phyloP scores from a whole-genome alignment of 2,329 filamentous ascomycete genomes.

The Xylariales sp. region DNA sequence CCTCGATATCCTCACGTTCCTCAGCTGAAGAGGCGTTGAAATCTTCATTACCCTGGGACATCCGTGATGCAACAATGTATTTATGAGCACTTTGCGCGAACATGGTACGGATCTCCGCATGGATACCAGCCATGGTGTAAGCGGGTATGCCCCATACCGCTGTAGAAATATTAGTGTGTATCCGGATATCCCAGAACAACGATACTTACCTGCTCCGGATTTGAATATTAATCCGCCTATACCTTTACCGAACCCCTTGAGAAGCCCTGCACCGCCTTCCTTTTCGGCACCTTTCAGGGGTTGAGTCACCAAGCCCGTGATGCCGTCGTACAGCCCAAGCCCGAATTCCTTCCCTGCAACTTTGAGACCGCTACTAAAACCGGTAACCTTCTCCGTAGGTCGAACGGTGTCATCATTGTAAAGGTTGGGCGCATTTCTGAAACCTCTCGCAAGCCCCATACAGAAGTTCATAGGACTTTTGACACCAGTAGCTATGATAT shows the following conservation, averaged over 20 bases:
- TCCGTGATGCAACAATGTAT: slow-evolving; percentile 82
- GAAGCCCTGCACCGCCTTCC: slow-evolving; percentile 70
- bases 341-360: slow-evolving; percentile 84
- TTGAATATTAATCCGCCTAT: slow-evolving; percentile 85
- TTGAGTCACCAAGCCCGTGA: slow-evolving; percentile 83
- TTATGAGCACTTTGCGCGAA: slow-evolving; percentile 79
- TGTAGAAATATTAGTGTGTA: slow-evolving; percentile 43
- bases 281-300: slow-evolving; percentile 76
- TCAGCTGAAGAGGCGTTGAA: slow-evolving; percentile 63
- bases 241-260: slow-evolving; percentile 86
- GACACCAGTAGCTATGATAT: slow-evolving; percentile 79
- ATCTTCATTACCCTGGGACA: slow-evolving; percentile 79
- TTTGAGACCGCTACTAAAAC: slow-evolving; percentile 78
- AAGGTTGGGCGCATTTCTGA: slow-evolving; percentile 86
- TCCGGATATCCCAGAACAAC: not conserved
- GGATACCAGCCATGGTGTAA: slow-evolving; percentile 84
- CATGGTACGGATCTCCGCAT: slow-evolving; percentile 78
- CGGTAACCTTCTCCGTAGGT: slow-evolving; percentile 82
- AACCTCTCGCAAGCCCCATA: slow-evolving; percentile 83
- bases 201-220: slow-evolving; percentile 75
- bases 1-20: slow-evolving; percentile 73
- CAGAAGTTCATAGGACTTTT: slow-evolving; percentile 88
- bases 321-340: slow-evolving; percentile 82
- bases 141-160: slow-evolving; percentile 78
- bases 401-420: slow-evolving; percentile 88